Conservation (phyloP, 768 basidiomycete species). For the Phallus indusiatus region DNA sequence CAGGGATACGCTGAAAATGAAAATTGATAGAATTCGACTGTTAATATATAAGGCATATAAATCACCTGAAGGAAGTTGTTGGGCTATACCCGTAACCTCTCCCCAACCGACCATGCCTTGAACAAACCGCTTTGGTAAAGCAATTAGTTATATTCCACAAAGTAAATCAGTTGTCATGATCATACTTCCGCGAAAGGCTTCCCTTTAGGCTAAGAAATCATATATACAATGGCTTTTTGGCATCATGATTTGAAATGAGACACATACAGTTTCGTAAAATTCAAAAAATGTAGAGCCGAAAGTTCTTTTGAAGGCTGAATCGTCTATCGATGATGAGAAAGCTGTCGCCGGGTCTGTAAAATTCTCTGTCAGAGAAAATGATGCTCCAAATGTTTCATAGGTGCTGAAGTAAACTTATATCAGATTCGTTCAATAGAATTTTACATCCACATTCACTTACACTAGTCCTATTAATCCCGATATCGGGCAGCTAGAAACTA, state of each 20-base stretch:
- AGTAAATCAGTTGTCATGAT: background rate
- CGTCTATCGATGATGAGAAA: conserved; percentile 10
- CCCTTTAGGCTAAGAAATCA: background rate
- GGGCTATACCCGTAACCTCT: background rate
- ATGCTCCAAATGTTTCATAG: conserved; percentile 15
- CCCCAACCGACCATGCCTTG: conserved; percentile 7
- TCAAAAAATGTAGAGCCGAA: background rate
- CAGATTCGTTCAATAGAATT: background rate
- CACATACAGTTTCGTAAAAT: background rate
- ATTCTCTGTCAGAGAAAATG: conserved; percentile 23
- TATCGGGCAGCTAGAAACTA: conserved; percentile 25
- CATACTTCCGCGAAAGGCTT: background rate
- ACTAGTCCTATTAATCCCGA: conserved; percentile 18
- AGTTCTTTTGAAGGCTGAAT: conserved; percentile 9
- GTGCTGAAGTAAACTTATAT: conserved; percentile 10
- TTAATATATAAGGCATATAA: background rate
- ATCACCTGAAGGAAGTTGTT: too few relatives aligned
- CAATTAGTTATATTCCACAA: background rate
- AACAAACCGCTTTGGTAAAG: background rate
- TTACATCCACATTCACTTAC: conserved; percentile 13
- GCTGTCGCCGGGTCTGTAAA: conserved; percentile 26
- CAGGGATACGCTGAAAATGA: conserved; percentile 5
- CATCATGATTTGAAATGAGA: too few relatives aligned
- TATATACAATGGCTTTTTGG: too few relatives aligned
- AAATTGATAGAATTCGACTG: background rate